Evolutionary conservation across 768 basidiomycete genomes (phyloP), one percentile per base, ranked within the genome.

Genomic region (Neoboletus magnificus): DNA sequence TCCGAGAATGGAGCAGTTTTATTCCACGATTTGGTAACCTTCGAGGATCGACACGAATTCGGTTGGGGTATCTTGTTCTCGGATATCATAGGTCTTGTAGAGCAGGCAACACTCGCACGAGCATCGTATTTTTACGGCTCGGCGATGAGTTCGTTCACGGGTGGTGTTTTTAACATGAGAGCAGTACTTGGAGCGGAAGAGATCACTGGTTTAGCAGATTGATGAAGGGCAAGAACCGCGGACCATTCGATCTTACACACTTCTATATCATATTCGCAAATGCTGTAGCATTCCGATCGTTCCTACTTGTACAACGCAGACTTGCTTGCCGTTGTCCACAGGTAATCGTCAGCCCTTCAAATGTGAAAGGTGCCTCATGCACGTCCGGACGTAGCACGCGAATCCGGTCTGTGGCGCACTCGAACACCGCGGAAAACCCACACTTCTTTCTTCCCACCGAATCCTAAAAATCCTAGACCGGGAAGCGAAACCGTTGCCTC

Each of bases 401-500:
- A 69, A 44, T 70, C 72, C 20, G 66, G 44, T 49, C 69, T 62
- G 50, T 71, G 59, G 51, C 63, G 71, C 53, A 55, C 53, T 55
- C 62, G 64, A 37, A 51, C 61, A 48, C 83, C 76, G 60, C 79
- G 79, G 74, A 90, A 88, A 25, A 90, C 75, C 73, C 87, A 82
- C 16, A 87, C 62, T 66, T 89, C 87, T 62, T 76, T 80, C 54
- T 78, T 76, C 16, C 69, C 63, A 16, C 74, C 70, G 25, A 80
- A 63, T 23, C 74, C 73, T 46, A 78, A 61, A 29, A 76, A 58
- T 5, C 74, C 73, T 12, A 63, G 54, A 6, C 71, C 63, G 1
- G 77, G 82, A 63, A 91, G 77, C 0, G 83, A 81, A n/a, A 91
- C 69, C 22, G 84, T 80, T 2, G 86, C 85, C 59, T 86, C 82